Percentiles rank a stretch among this genome's conserved stretches.
Evolutionary conservation across 495 filamentous ascomycete genomes (phyloP).

Genomic region (Penicillium parvum): DNA sequence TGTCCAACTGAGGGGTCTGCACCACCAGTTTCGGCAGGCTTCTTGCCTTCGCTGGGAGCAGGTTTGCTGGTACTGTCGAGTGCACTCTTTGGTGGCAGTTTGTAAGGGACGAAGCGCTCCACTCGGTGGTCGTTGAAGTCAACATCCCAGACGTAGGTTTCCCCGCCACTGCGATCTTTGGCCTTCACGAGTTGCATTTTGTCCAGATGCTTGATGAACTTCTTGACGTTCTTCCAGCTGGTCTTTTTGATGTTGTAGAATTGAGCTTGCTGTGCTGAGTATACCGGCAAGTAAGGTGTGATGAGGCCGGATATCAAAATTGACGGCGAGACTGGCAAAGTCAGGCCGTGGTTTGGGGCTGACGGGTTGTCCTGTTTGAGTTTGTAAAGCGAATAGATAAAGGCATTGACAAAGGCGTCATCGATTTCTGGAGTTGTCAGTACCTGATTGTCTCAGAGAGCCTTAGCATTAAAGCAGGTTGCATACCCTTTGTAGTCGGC

Average conservation of each 20-base stretch:
- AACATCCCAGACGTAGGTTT: conserved; percentile 62
- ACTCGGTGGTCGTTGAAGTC: conserved; percentile 57
- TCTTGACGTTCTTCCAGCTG: conserved; percentile 69
- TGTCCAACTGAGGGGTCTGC: conserved; percentile 54
- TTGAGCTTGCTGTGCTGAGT: conserved; percentile 48
- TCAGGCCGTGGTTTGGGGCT: conserved; percentile 47
- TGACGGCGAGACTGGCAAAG: conserved; percentile 62
- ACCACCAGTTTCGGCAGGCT: conserved; percentile 31
- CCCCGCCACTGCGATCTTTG: conserved; percentile 63
- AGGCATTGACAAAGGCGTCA: conserved; percentile 61
- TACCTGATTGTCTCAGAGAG: too few relatives aligned
- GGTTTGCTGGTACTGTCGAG: conserved; percentile 33
- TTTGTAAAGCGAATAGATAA: conserved; percentile 59
- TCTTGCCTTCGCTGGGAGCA: conserved; percentile 35
- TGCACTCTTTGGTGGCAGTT: conserved; percentile 45
- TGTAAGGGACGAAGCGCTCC: conserved; percentile 58
- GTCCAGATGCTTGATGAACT: conserved; percentile 69
- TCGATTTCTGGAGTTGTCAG: conserved; percentile 57
- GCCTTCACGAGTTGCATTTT: conserved; percentile 58
- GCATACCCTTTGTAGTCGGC: conserved; percentile 52
- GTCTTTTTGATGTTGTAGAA: conserved; percentile 70
- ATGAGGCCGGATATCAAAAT: conserved; percentile 61
- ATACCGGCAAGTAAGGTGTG: conserved; percentile 63
- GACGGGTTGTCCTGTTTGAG: conserved; percentile 49
- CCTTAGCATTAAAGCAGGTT: background rate